A percentile compares a stretch with the other conserved stretches of the same genome.
Conservation (phyloP, 129 eudicot species). For the Sambucus nigra region DNA sequence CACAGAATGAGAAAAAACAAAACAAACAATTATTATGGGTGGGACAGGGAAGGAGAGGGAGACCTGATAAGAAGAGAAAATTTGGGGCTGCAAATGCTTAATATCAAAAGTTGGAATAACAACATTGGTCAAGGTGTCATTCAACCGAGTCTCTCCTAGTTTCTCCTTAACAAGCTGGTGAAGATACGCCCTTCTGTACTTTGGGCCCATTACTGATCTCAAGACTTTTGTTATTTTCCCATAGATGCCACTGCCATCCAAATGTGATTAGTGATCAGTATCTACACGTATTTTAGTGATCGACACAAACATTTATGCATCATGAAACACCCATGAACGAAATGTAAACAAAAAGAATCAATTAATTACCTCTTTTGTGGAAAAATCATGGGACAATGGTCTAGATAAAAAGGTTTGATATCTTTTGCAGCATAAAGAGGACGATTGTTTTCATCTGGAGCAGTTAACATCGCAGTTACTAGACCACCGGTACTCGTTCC, state of each 20-base stretch:
- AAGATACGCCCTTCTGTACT: constrained; percentile 39
- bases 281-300: too few species aligned
- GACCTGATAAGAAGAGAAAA: constrained; percentile 48
- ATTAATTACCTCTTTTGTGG: constrained; percentile 37
- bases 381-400: constrained; percentile 37
- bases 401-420: constrained; percentile 33
- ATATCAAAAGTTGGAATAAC: constrained; percentile 61
- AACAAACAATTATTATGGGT: too few species aligned
- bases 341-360: background rate
- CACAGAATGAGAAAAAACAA: too few species aligned
- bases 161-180: constrained; percentile 6
- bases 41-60: background rate
- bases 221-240: background rate
- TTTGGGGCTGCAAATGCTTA: constrained; percentile 43
- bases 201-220: constrained; percentile 31
- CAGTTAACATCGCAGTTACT: constrained; percentile 39
- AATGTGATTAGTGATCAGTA: too few species aligned
- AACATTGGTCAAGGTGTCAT: constrained; percentile 43
- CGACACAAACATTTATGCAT: background rate
- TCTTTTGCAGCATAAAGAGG: constrained; percentile 51
- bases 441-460: constrained; percentile 30
- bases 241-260: too few species aligned
- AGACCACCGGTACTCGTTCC: constrained; percentile 68
- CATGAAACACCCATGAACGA: background rate
- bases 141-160: constrained; percentile 23